Evolutionary conservation across 257 asterid species (phyloP).

Genomic region (Coffea eugenioides): DNA sequence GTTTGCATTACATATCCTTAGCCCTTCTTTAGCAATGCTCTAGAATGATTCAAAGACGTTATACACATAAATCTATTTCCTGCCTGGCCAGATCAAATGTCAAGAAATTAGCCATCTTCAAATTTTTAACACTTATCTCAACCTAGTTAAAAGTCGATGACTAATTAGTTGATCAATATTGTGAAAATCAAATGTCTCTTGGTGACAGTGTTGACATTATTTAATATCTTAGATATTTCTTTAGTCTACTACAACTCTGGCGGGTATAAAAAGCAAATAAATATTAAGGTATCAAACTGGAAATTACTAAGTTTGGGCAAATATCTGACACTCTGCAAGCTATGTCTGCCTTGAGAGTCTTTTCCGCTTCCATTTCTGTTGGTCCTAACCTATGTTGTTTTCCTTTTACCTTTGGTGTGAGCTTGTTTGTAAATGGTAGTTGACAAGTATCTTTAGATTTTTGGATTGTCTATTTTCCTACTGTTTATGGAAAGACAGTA

Average conservation of each 20-base stretch:
- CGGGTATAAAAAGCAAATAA: too few species aligned
- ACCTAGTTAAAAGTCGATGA: neutral
- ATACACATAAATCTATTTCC: neutral
- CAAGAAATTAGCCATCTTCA: too few species aligned
- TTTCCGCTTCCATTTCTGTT: neutral
- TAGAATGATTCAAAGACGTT: neutral
- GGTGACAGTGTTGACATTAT: too few species aligned
- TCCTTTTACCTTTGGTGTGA: neutral
- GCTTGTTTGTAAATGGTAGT: neutral
- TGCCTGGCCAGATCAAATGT: too few species aligned
- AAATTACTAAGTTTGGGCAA: neutral
- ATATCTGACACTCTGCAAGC: neutral
- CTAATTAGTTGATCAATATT: too few species aligned
- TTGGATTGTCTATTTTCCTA: neutral
- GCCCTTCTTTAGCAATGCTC: neutral
- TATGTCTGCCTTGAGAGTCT: neutral
- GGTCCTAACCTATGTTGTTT: neutral
- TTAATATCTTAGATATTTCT: too few species aligned
- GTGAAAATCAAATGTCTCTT: too few species aligned
- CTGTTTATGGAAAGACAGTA: neutral
- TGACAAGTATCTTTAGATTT: neutral
- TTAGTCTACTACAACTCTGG: too few species aligned
- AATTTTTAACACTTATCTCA: too few species aligned
- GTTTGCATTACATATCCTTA: neutral
- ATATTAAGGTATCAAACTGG: too few species aligned